Percentiles rank a stretch among this genome's conserved stretches.
phyloP scores from a whole-genome alignment of 768 basidiomycete species.

The Podaxis sp. region DNA sequence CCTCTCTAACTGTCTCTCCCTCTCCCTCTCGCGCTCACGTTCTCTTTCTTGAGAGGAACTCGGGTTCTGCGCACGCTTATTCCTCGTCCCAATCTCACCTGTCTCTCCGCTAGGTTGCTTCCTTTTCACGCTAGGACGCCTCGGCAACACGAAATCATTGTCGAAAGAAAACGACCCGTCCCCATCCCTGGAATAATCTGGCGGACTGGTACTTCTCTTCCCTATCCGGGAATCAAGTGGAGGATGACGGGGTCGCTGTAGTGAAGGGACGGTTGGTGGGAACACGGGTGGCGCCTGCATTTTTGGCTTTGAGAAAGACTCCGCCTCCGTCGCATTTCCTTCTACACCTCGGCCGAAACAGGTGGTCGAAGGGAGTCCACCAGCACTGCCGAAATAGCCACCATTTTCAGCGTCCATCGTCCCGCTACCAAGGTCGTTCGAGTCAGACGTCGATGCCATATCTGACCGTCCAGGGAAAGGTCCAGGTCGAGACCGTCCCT shows the following conservation, averaged over 20 bases:
- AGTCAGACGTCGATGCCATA: neutral
- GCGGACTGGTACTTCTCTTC: conserved; percentile 70
- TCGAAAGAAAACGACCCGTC: conserved; percentile 22
- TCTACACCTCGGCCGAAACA: neutral
- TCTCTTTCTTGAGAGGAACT: conserved; percentile 7
- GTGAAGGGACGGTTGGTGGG: neutral
- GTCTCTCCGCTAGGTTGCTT: conserved; percentile 18
- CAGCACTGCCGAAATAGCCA: neutral
- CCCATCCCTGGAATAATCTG: conserved; percentile 61
- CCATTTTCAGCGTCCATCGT: neutral
- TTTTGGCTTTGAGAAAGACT: neutral
- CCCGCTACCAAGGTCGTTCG: neutral
- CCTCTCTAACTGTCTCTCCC: conserved; percentile 3
- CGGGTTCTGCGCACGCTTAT: conserved; percentile 5
- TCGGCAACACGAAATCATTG: conserved; percentile 52
- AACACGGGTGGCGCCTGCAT: neutral
- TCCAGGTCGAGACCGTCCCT: neutral
- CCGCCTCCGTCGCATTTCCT: neutral
- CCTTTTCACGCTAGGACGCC: conserved; percentile 65
- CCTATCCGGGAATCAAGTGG: conserved; percentile 19
- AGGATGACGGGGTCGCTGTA: conserved; percentile 1
- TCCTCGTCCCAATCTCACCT: conserved; percentile 1
- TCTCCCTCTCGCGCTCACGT: conserved; percentile 1
- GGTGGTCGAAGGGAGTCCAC: neutral
- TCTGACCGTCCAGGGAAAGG: neutral